Evolutionary conservation across 2,329 filamentous ascomycete genomes (phyloP).

Genomic region (Epichloe scottii): DNA sequence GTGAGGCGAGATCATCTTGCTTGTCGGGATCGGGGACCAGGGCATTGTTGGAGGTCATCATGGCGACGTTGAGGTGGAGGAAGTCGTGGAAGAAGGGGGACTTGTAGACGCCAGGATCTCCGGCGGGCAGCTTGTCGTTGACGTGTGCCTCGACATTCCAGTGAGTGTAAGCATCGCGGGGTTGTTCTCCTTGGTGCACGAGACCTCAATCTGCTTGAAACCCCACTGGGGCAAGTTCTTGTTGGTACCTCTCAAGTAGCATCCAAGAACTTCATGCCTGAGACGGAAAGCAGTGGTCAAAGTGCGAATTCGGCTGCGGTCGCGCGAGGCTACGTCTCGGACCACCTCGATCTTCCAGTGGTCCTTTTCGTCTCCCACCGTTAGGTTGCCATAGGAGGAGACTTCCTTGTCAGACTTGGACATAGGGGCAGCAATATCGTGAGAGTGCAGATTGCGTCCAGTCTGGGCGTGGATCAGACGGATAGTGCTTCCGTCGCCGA

Average conservation of each 20-base stretch:
- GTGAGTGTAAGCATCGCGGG: slow-evolving; percentile 86
- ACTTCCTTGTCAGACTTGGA: slow-evolving; percentile 87
- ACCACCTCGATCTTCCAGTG: slow-evolving; percentile 94
- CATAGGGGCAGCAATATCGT: slow-evolving; percentile 76
- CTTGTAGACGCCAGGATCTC: slow-evolving; percentile 84
- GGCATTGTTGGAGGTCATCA: slow-evolving; percentile 99
- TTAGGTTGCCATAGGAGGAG: slow-evolving; percentile 90
- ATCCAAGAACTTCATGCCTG: slow-evolving; percentile 68
- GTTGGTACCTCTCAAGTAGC: slow-evolving; percentile 90
- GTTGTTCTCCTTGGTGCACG: slow-evolving; percentile 86
- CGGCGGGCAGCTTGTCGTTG: slow-evolving; percentile 83
- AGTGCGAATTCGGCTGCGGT: slow-evolving; percentile 75
- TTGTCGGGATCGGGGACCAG: slow-evolving; percentile 96
- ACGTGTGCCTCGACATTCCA: slow-evolving; percentile 96
- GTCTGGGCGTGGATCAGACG: slow-evolving; percentile 91
- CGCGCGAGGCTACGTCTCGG: slow-evolving; percentile 73
- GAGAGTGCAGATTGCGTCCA: slow-evolving; percentile 92
- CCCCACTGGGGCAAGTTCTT: slow-evolving; percentile 97
- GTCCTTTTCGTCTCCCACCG: slow-evolving; percentile 92
- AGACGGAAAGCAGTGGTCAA: slow-evolving; percentile 89
- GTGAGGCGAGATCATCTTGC: slow-evolving; percentile 92
- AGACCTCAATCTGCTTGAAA: slow-evolving; percentile 98
- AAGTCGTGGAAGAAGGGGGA: slow-evolving; percentile 98
- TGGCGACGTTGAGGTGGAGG: slow-evolving; percentile 93
- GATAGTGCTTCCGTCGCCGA: slow-evolving; percentile 65